Evolutionary conservation across 495 filamentous ascomycete genomes (phyloP).

Genomic region (Letharia columbiana): DNA sequence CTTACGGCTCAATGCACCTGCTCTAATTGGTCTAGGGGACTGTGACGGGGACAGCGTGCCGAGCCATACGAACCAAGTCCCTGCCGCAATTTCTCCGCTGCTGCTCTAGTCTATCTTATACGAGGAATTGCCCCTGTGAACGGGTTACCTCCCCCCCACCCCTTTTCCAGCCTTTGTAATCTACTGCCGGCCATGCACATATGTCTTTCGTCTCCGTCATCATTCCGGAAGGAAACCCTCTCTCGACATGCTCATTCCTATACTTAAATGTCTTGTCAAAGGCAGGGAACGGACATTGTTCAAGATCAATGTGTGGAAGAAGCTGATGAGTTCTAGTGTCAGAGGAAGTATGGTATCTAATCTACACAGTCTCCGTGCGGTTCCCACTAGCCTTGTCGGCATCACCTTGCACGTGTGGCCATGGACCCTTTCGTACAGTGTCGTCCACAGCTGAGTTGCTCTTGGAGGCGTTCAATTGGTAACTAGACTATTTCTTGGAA

Average conservation of each 20-base stretch:
- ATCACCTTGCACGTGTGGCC: background rate
- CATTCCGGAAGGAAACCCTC: no score
- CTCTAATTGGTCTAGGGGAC: background rate
- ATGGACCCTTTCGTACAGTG: background rate
- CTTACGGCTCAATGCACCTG: background rate
- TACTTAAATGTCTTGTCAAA: background rate
- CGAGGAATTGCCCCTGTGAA: background rate
- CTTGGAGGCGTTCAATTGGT: background rate
- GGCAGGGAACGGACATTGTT: no score
- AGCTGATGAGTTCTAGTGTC: background rate
- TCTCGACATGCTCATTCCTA: no score
- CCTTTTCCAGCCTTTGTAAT: background rate
- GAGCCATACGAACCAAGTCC: background rate
- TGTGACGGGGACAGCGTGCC: slow-evolving; percentile 6
- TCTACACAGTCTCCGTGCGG: background rate
- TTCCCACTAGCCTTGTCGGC: background rate
- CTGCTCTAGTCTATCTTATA: background rate
- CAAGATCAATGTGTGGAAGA: background rate
- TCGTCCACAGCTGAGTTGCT: background rate
- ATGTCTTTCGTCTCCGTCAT: no score
- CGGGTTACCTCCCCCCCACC: background rate
- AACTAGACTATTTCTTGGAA: background rate
- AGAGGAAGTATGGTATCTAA: background rate
- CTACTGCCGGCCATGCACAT: no score
- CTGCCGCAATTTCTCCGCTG: slow-evolving; percentile 4